Evolutionary conservation across 2,329 filamentous ascomycete genomes (phyloP), one percentile per base, ranked within the genome.

Genomic region (Microcyclospora pomicola): DNA sequence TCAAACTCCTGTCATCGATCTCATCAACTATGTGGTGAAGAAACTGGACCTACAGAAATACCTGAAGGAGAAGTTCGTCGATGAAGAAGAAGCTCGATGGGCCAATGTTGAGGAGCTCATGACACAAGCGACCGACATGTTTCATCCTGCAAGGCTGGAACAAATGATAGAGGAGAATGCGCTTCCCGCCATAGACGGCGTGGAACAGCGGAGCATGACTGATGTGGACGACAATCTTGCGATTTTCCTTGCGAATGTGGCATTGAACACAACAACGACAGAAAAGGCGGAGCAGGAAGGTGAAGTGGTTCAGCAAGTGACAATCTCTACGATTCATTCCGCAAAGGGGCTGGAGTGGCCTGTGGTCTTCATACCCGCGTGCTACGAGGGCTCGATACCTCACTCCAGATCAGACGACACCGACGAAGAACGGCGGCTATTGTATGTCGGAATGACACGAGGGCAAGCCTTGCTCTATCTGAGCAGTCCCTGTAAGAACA

Each of bases 341-440:
- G 85, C 88, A 2, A 98, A 98, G 59, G 88, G 88, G 2, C 68
- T 98, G 1, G 88, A 98, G 58, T 98, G 91, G 91, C 88, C 88
- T 0, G 71, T 94, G 1, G 85, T 96, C 1, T 96, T 96, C 57
- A 77, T 96, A 12, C 87, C 91, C 5, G 83, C 82, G 1, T 80
- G 85, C 16, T 94, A 93, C 54, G 76, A 86, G 34, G 91, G 88
- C 1, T 88, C 81, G 2, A 92, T 96, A 42, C 88, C 88, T 4
- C 88, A 96, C 57, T 80, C 79, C 2, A 73, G 87, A 48, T 74
- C 86, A 1, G 87, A 95, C 33, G 84, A 96, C 54, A 68, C 71
- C 2, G 80, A 88, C 40, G 88, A 98, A 59, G 88, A 98, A 58
- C 71, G 91, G 42, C 72, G 88, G 19, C 62, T 98, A 33, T 67